Conservation (phyloP, 202 grass and related monocot species). For the Elaeis oleifera region DNA sequence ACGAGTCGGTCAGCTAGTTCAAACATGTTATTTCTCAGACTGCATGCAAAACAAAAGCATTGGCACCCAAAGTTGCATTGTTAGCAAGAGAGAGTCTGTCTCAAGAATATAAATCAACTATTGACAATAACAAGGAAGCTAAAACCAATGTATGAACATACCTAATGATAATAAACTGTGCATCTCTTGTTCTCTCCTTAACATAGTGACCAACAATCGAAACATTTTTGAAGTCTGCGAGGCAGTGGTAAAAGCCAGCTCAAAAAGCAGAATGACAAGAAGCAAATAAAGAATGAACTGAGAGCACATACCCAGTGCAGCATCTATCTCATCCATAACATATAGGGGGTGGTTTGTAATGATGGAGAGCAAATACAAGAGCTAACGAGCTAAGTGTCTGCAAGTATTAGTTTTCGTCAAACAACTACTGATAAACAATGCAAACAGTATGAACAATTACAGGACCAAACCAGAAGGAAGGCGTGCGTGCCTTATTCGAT, state of each 20-base stretch:
- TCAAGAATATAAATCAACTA: neutral
- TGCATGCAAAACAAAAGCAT: conserved; percentile 22
- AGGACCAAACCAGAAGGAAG: no score
- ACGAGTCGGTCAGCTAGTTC: conserved; percentile 86
- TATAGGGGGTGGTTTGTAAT: conserved; percentile 97
- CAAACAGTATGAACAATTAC: no score
- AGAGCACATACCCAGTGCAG: conserved; percentile 56
- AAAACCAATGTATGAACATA: conserved; percentile 2
- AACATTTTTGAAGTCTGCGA: conserved; percentile 90
- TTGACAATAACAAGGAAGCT: no score
- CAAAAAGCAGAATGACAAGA: neutral
- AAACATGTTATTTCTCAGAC: conserved; percentile 98
- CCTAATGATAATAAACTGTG: conserved; percentile 99
- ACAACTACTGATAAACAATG: no score
- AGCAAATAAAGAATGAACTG: neutral
- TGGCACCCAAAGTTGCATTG: neutral
- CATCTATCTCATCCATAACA: conserved; percentile 99
- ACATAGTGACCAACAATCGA: conserved; percentile 97
- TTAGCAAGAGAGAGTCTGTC: neutral
- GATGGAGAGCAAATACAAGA: conserved; percentile 95
- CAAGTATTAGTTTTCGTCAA: neutral
- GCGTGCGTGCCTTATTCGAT: no score
- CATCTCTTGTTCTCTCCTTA: conserved; percentile 94
- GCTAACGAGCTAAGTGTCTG: conserved; percentile 94
- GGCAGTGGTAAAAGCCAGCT: no score